Evolutionary conservation across 2,329 filamentous ascomycete genomes (phyloP), one percentile per base, ranked within the genome.

Genomic region (Berkeleyomyces basicola): DNA sequence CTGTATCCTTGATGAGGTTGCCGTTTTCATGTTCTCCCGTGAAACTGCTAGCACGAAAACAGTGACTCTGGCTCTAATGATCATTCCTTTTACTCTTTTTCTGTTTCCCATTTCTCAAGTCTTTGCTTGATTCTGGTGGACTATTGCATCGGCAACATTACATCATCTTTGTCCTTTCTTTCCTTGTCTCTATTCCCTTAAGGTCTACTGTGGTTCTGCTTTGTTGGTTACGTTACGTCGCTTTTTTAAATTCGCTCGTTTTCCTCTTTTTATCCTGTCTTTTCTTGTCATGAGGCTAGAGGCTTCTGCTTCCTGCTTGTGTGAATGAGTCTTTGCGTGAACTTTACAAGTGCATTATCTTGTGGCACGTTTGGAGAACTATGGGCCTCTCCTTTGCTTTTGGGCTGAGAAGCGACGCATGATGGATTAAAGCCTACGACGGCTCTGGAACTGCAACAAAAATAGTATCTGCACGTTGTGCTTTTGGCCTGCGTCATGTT

Each of bases 181-280:
- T 67, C 59, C 61, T 64, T 58, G 63, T 46, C 64, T 63, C 65
- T 53, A 61, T 51, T 55, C 51, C 51, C 51, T 55, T 55, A 39
- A 55, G 51, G 51, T 55, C 51, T 39, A 14, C 33, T 14, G 51
- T 16, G 51, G 51, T 55, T 55, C 51, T 55, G 51, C 23, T 66
- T 64, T 63, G 59, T 47, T 65, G 65, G 66, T 61, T 33, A 64
- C 63, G 42, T 62, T 66, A 65, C 61, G 65, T 66, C 65, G 65
- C 63, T 67, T 64, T 66, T 66, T 36, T 39, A 31, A 49, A 49
- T 47, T 61, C 53, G 47, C n/a, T 55, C 59, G 63, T 67, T 61
- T 66, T 69, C 61, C 62, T 67, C 64, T 66, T 66, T 64, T 66
- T 66, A 62, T 66, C 61, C 64, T 64, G 63, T 64, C 63, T 58